Evolutionary conservation across 495 filamentous ascomycete species (phyloP).

Genomic region (Penicillium pulvis): DNA sequence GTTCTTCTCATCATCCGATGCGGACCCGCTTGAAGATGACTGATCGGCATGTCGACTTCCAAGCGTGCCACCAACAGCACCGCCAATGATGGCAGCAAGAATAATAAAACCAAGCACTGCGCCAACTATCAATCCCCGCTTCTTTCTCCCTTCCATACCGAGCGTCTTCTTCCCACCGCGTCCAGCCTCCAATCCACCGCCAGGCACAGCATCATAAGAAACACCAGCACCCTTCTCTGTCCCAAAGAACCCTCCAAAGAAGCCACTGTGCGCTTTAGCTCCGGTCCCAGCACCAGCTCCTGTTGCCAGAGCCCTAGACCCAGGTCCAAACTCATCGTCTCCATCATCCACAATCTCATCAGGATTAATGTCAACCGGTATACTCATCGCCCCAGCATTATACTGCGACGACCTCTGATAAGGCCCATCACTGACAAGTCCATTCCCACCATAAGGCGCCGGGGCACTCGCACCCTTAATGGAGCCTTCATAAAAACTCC

Average conservation of each 20-base stretch:
- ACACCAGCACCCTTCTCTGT: conserved; percentile 43
- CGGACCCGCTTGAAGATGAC: conserved; percentile 10
- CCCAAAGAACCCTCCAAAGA: conserved; percentile 44
- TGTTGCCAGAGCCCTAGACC: conserved; percentile 45
- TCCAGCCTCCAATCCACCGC: conserved; percentile 22
- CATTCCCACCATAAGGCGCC: conserved; percentile 27
- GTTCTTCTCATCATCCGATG: conserved; percentile 45
- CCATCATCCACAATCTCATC: conserved; percentile 82
- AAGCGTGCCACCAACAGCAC: conserved; percentile 73
- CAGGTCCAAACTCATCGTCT: conserved; percentile 68
- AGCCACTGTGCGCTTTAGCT: conserved; percentile 45
- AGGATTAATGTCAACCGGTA: conserved; percentile 65
- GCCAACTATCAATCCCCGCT: conserved; percentile 69
- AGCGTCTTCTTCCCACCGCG: conserved; percentile 43
- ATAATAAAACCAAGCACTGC: conserved; percentile 62
- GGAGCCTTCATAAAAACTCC: conserved; percentile 33
- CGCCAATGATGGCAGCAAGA: conserved; percentile 73
- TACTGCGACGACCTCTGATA: conserved; percentile 64
- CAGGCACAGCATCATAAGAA: conserved; percentile 58
- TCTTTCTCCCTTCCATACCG: conserved; percentile 60
- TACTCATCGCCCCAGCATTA: conserved; percentile 48
- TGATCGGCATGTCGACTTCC: conserved; percentile 43
- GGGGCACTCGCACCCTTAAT: conserved; percentile 6
- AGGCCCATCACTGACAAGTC: conserved; percentile 49
- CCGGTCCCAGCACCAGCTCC: conserved; percentile 25